A percentile compares a stretch with the other conserved stretches of the same genome.
These are phyloP conservation scores for Geum urbanum DNA, from an alignment of 306 rosid genomes.

Conservation along the genomic window DNA sequence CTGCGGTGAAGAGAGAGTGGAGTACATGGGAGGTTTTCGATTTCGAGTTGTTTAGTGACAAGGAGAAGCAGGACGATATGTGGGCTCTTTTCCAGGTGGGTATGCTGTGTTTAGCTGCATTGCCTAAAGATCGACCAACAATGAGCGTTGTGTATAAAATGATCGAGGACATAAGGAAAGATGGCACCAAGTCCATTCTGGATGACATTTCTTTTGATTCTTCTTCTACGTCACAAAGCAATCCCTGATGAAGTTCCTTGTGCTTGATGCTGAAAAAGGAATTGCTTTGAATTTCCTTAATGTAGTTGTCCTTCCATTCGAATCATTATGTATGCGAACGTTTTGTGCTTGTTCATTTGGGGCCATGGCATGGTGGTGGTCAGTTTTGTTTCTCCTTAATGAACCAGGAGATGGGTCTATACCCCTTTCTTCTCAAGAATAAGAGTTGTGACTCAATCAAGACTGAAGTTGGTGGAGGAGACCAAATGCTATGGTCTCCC, in stretches of 20 bases:
- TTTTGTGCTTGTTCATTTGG: not conserved
- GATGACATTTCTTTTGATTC: constrained; percentile 18
- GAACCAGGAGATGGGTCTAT: not conserved
- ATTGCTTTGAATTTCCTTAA: not conserved
- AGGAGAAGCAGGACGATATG: constrained; percentile 21
- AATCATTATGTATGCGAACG: too few relatives aligned
- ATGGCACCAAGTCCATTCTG: constrained; percentile 3
- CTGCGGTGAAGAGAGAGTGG: constrained; percentile 1
- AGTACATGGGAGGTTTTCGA: constrained; percentile 25
- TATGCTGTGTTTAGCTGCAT: constrained; percentile 23
- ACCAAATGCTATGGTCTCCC: not conserved
- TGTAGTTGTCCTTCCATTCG: not conserved
- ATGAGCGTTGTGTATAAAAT: constrained; percentile 26
- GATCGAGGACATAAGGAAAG: constrained; percentile 22
- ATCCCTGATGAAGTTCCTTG: not conserved
- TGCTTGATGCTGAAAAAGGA: not conserved
- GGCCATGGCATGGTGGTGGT: not conserved
- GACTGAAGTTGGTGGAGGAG: not conserved
- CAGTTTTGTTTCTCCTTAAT: not conserved
- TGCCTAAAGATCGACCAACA: constrained; percentile 24
- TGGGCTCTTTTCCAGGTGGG: constrained; percentile 22
- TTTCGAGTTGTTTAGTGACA: constrained; percentile 23
- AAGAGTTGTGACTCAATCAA: not conserved
- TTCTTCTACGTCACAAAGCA: constrained; percentile 7
- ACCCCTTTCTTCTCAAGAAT: not conserved